phyloP scores from a whole-genome alignment of 2,329 filamentous ascomycete genomes.

The Teratosphaeria pseudoeucalypti region DNA sequence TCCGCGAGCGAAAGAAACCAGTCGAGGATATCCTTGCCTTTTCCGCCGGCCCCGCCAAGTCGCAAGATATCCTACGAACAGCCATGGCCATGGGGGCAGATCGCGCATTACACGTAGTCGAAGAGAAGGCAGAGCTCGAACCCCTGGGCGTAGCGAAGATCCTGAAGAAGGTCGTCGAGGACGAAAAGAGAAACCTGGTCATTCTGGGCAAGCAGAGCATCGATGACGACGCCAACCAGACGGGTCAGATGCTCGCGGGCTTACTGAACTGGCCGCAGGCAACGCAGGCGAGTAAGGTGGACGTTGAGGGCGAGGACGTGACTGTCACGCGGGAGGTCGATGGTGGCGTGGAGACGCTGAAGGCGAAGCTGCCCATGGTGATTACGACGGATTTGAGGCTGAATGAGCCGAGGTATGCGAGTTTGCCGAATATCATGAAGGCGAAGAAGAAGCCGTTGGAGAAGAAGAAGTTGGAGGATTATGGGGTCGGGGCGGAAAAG shows the following conservation, averaged over 20 bases:
- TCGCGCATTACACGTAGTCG: conserved; percentile 67
- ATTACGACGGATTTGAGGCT: conserved; percentile 90
- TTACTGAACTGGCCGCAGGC: conserved; percentile 88
- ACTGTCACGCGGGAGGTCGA: conserved; percentile 87
- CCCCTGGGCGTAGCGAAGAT: conserved; percentile 88
- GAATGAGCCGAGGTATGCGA: conserved; percentile 92
- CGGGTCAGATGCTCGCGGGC: conserved; percentile 94
- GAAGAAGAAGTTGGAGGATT: conserved; percentile 79
- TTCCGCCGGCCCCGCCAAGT: conserved; percentile 78
- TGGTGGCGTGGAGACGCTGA: conserved; percentile 83
- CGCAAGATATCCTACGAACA: conserved; percentile 79
- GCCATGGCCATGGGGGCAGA: conserved; percentile 99
- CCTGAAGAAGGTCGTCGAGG: conserved; percentile 65
- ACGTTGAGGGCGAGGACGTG: conserved; percentile 58
- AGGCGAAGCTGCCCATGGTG: conserved; percentile 76
- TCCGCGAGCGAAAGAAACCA: conserved; percentile 69
- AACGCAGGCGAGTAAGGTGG: conserved; percentile 80
- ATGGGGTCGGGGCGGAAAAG: conserved; percentile 62
- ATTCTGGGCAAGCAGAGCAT: conserved; percentile 97
- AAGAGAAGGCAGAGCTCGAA: conserved; percentile 67
- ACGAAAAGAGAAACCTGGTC: conserved; percentile 82
- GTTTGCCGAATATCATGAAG: conserved; percentile 98
- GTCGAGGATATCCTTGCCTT: conserved; percentile 89
- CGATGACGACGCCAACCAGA: conserved; percentile 91
- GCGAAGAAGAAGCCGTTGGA: conserved; percentile 99